These are phyloP conservation scores for Eudorina sp. DNA, from an alignment of 139 green algal genomes.

Conservation along the genomic window DNA sequence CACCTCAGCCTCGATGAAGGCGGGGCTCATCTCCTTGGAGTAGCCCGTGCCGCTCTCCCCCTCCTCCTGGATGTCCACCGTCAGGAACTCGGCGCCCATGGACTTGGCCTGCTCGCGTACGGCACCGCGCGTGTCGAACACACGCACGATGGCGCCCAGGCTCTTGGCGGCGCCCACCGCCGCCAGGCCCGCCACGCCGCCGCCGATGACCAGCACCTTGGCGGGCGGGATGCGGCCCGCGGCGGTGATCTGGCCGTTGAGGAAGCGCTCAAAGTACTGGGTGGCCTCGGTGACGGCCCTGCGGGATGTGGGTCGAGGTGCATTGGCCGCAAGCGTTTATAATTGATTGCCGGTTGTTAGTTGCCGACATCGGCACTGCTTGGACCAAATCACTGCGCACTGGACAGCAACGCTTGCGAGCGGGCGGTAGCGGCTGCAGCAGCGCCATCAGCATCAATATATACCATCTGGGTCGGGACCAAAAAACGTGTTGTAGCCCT, in stretches of 20 bases:
- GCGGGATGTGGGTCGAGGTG: background rate
- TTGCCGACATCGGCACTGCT: too few species aligned
- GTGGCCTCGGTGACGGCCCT: slow-evolving; percentile 87
- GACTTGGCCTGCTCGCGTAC: slow-evolving; percentile 85
- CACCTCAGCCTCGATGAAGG: slow-evolving; percentile 88
- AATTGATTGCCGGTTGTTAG: too few species aligned
- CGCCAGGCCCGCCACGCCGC: slow-evolving; percentile 82
- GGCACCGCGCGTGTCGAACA: slow-evolving; percentile 87
- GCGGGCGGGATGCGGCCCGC: slow-evolving; percentile 87
- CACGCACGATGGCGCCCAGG: slow-evolving; percentile 87
- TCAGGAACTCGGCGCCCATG: slow-evolving; percentile 91
- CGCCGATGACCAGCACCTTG: slow-evolving; percentile 69
- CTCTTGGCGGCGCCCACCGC: slow-evolving; percentile 82
- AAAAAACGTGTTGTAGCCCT: background rate
- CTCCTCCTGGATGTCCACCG: slow-evolving; percentile 83
- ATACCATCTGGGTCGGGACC: too few species aligned
- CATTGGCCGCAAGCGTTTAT: background rate
- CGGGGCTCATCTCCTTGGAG: slow-evolving; percentile 88
- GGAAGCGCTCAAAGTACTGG: slow-evolving; percentile 87
- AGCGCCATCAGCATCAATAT: background rate
- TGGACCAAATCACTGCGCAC: too few species aligned
- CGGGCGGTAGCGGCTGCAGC: background rate
- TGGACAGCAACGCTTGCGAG: background rate
- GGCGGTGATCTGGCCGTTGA: slow-evolving; percentile 93
- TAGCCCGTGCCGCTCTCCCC: slow-evolving; percentile 86